phyloP scores from a whole-genome alignment of 495 filamentous ascomycete genomes.

The Cudoniella acicularis region DNA sequence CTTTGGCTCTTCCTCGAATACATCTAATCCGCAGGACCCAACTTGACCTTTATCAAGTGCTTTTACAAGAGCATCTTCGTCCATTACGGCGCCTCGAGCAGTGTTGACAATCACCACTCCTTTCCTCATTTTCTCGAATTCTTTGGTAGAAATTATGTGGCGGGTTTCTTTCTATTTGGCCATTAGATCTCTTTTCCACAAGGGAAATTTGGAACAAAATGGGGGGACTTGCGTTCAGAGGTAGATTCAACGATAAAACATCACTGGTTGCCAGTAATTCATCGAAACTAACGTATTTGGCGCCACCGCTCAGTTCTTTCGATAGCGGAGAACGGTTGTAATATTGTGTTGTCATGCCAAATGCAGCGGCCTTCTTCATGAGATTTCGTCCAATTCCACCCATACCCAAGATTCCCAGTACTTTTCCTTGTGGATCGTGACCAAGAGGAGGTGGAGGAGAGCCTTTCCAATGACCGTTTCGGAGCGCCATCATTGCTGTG shows the following conservation, averaged over 20 bases:
- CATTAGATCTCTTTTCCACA: conserved; percentile 60
- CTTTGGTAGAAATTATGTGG: conserved; percentile 62
- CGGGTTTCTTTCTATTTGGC: conserved; percentile 43
- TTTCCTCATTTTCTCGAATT: conserved; percentile 69
- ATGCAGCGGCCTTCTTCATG: conserved; percentile 60
- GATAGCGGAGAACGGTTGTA: conserved; percentile 36
- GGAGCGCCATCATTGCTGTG: conserved; percentile 29
- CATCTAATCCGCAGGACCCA: conserved; percentile 65
- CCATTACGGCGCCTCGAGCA: conserved; percentile 72
- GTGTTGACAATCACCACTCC: conserved; percentile 82
- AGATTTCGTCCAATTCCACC: conserved; percentile 81
- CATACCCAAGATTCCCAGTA: conserved; percentile 76
- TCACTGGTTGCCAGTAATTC: conserved; percentile 66
- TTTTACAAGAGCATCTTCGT: conserved; percentile 71
- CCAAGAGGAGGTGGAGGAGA: conserved; percentile 52
- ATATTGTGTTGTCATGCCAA: conserved; percentile 43
- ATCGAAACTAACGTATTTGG: conserved; percentile 64
- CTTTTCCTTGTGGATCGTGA: conserved; percentile 63
- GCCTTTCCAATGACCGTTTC: conserved; percentile 47
- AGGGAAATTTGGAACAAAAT: conserved; percentile 54
- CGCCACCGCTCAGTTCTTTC: conserved; percentile 49
- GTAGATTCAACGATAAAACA: conserved; percentile 74
- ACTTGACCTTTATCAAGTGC: conserved; percentile 69
- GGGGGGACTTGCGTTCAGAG: conserved; percentile 71
- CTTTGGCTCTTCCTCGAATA: conserved; percentile 75